phyloP scores from a whole-genome alignment of 2,329 filamentous ascomycete species.

The Ploettnerulaceae sp. region DNA sequence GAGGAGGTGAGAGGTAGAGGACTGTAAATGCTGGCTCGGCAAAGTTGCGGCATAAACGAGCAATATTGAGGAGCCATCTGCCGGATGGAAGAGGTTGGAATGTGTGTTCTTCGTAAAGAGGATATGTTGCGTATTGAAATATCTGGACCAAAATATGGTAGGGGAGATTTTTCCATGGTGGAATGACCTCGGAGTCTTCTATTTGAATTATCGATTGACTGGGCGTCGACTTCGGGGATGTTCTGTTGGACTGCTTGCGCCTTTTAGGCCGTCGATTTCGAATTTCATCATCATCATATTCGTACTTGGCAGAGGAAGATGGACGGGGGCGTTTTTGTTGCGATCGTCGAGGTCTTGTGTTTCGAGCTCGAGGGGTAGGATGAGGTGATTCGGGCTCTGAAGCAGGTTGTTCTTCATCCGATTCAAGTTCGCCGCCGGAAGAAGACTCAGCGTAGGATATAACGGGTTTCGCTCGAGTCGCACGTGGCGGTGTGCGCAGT shows the following conservation, averaged over 20 bases:
- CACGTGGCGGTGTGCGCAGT: conserved; percentile 15
- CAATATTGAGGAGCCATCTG: conserved; percentile 60
- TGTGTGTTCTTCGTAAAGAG: conserved; percentile 47
- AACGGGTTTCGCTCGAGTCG: conserved; percentile 23
- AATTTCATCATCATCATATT: conserved; percentile 3
- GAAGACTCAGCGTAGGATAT: conserved; percentile 30
- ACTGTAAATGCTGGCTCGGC: conserved; percentile 68
- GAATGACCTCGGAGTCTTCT: conserved; percentile 38
- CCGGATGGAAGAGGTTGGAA: conserved; percentile 41
- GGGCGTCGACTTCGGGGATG: conserved; percentile 6
- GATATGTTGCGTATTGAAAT: conserved; percentile 61
- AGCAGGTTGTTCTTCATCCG: conserved; percentile 4
- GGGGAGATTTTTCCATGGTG: conserved; percentile 56
- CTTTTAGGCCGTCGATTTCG: conserved; percentile 18
- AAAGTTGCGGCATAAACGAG: conserved; percentile 59
- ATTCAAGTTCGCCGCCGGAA: conserved; percentile 15
- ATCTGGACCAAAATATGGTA: conserved; percentile 66
- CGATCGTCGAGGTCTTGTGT: not conserved
- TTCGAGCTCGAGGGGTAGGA: conserved; percentile 6
- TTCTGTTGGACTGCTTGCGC: conserved; percentile 13
- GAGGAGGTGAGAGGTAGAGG: conserved; percentile 64
- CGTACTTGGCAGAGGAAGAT: not conserved
- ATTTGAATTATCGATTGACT: conserved; percentile 1
- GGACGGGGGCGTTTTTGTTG: conserved; percentile 9
- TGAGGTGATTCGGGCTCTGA: conserved; percentile 9